These are phyloP conservation scores for Colletotrichum lentis DNA, from an alignment of 2,329 filamentous ascomycete species.

Conservation along the genomic window DNA sequence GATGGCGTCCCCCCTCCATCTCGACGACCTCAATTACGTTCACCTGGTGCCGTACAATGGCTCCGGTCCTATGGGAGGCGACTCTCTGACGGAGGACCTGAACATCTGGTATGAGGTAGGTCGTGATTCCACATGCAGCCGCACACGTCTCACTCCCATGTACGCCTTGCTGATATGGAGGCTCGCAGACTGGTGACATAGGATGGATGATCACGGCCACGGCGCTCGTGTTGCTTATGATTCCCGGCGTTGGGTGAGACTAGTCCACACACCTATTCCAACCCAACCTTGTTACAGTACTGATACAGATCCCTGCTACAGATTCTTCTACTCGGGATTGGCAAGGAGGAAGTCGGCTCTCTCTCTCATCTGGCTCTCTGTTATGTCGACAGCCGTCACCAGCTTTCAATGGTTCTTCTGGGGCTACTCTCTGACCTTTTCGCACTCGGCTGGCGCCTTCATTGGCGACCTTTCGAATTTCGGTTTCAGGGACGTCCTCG, in stretches of 20 bases:
- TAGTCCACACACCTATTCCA: neutral
- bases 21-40: conserved; percentile 56
- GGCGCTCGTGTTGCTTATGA: conserved; percentile 88
- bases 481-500: conserved; percentile 79
- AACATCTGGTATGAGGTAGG: conserved; percentile 80
- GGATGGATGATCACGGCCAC: conserved; percentile 84
- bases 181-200: conserved; percentile 76
- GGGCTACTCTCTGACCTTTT: conserved; percentile 86
- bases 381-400: conserved; percentile 85
- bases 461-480: conserved; percentile 84
- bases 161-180: conserved; percentile 42
- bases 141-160: neutral
- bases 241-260: conserved; percentile 77
- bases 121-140: neutral
- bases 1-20: conserved; percentile 48
- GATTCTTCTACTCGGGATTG: conserved; percentile 92
- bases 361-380: conserved; percentile 87
- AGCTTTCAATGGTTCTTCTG: conserved; percentile 96
- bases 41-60: conserved; percentile 69
- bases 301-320: conserved; percentile 40
- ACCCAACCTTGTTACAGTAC: neutral
- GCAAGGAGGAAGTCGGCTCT: conserved; percentile 88
- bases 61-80: conserved; percentile 69
- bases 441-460: conserved; percentile 76
- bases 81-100: conserved; percentile 72